Evolutionary conservation across 2,329 filamentous ascomycete species (phyloP), one percentile per base, ranked within the genome.

Genomic region (Sporothrix curviconia): DNA sequence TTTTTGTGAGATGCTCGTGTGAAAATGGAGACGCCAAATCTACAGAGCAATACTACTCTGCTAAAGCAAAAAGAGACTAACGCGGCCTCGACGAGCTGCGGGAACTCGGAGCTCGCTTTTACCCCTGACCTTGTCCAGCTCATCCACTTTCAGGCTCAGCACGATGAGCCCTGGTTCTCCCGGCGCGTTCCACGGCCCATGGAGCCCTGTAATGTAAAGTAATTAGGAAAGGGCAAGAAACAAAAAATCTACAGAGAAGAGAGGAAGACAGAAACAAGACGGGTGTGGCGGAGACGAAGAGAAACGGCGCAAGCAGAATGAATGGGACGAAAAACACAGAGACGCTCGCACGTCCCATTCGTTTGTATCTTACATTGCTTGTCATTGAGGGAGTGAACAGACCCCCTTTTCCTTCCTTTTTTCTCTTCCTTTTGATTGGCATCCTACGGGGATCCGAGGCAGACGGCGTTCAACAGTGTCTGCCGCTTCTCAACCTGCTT

Each of bases 401-500:
- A n/a, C 24, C 30, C 5, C 24, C 22, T 36, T 14, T 30, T 19
- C 4, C 22, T 34, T 34, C 11, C 25, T 19, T 17, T 3, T 2
- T 47, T 17, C 9, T 19, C n/a, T n/a, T n/a, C n/a, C n/a, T 8
- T 36, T 37, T 37, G 17, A 50, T 37, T 50, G 32, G 22, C 32
- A 25, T 25, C 47, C 30, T 36, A 50, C 47, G 47, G 47, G 37
- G 47, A 50, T 50, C 47, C 47, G 47, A 34, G 47, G 47, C 47
- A 50, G 32, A 50, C 47, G 37, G 47, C 47, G 47, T 50, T 37
- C 46, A 49, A 22, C 46, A 49, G 46, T n/a, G n/a, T n/a, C n/a
- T n/a, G n/a, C n/a, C n/a, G n/a, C n/a, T n/a, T n/a, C n/a, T n/a
- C n/a, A n/a, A n/a, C n/a, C n/a, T n/a, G n/a, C n/a, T n/a, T n/a